Evolutionary conservation across 768 basidiomycete genomes (phyloP).

Genomic region (Tulasnella sp.): DNA sequence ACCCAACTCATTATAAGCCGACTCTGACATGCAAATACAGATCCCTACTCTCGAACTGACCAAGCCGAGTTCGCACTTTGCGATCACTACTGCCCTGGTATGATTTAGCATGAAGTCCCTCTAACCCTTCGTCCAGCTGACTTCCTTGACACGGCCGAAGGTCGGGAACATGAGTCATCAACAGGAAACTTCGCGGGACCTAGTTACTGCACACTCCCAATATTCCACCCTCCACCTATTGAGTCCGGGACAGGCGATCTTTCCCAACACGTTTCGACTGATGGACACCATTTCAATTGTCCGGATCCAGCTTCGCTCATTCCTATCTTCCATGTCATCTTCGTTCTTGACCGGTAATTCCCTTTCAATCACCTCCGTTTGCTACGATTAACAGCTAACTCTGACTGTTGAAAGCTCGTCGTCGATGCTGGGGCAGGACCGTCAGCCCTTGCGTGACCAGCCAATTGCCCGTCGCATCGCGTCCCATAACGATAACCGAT

Average conservation of each 20-base stretch:
- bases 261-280: constrained; percentile 53
- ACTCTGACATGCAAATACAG: constrained; percentile 41
- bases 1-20: background rate
- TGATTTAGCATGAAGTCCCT: background rate
- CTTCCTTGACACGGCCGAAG: constrained; percentile 42
- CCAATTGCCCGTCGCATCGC: constrained; percentile 50
- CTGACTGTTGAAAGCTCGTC: constrained; percentile 47
- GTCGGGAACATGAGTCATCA: constrained; percentile 54
- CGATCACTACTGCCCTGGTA: constrained; percentile 43
- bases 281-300: constrained; percentile 61
- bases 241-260: constrained; percentile 39
- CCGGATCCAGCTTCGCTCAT: constrained; percentile 52
- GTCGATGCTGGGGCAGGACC: constrained; percentile 54
- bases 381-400: background rate
- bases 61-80: constrained; percentile 59
- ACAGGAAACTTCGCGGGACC: constrained; percentile 50
- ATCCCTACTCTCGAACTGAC: constrained; percentile 63
- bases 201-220: constrained; percentile 58
- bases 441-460: constrained; percentile 51
- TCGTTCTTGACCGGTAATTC: constrained; percentile 57
- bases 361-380: constrained; percentile 5
- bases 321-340: background rate
- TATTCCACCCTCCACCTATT: constrained; percentile 53
- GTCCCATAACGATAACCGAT: constrained; percentile 50
- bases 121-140: no score